These are phyloP conservation scores for Chytriomyces confervae DNA, from an alignment of 192 early-diverging fungal species.

Conservation along the genomic window DNA sequence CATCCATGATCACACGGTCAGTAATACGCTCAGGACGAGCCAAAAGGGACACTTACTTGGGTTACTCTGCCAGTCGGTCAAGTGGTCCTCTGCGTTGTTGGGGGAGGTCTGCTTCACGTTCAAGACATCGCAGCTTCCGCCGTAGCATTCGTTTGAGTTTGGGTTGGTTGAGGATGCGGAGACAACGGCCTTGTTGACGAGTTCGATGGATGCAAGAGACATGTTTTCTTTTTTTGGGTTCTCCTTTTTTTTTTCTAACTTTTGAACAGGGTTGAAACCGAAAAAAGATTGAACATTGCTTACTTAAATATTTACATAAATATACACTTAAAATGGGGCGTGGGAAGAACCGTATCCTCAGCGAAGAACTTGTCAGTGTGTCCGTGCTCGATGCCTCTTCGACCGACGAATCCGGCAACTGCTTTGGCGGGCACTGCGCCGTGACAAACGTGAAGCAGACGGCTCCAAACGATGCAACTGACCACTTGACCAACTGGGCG, in stretches of 20 bases:
- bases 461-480: background rate
- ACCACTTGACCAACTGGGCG: background rate
- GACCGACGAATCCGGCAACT: background rate
- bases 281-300: too few relatives aligned
- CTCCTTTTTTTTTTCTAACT: background rate
- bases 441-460: background rate
- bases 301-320: too few relatives aligned
- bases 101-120: conserved; percentile 15
- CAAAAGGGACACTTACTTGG: background rate
- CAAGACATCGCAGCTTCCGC: background rate
- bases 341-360: background rate
- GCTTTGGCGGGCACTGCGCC: background rate
- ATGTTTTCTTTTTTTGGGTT: background rate
- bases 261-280: too few relatives aligned
- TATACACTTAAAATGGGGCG: too few relatives aligned
- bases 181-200: conserved; percentile 5
- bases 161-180: conserved; percentile 15
- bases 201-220: conserved; percentile 13
- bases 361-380: background rate
- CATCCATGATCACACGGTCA: too few relatives aligned
- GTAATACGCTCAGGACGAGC: too few relatives aligned
- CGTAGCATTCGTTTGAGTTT: background rate
- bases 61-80: conserved; percentile 21
- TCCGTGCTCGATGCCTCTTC: background rate
- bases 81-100: conserved; percentile 21